A percentile compares a stretch with the other conserved stretches of the same genome.
These are phyloP conservation scores for Danielia reshetovae DNA, from an alignment of 805 yeast genomes.

Conservation along the genomic window DNA sequence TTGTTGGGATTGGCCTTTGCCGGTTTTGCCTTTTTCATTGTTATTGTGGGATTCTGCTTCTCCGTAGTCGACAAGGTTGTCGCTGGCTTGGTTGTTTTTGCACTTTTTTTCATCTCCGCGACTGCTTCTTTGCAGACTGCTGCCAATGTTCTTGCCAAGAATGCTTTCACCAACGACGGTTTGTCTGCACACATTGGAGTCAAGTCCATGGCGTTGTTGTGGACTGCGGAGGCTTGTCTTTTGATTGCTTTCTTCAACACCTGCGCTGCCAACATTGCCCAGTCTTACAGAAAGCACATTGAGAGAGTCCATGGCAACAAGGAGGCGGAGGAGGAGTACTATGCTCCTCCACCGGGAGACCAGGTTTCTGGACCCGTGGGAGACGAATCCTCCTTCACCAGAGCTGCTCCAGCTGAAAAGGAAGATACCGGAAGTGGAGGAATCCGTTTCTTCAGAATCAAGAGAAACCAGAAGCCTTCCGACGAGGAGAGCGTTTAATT, in stretches of 20 bases:
- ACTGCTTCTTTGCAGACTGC: conserved; percentile 76
- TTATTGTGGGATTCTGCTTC: conserved; percentile 55
- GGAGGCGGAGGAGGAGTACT: conserved; percentile 19
- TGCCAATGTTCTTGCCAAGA: conserved; percentile 66
- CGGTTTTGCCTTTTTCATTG: conserved; percentile 57
- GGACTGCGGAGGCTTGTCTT: conserved; percentile 64
- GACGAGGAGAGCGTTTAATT: conserved; percentile 42
- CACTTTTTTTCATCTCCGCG: conserved; percentile 51
- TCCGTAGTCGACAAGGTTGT: conserved; percentile 50
- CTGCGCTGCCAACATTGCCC: conserved; percentile 47
- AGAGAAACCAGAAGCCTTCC: conserved; percentile 45
- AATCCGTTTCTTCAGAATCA: conserved; percentile 73
- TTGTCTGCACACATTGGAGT: conserved; percentile 50
- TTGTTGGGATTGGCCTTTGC: conserved; percentile 58
- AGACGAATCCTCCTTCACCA: conserved; percentile 42
- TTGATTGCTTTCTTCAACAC: conserved; percentile 48
- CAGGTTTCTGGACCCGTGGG: conserved; percentile 25
- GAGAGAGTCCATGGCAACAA: conserved; percentile 35
- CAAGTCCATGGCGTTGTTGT: conserved; percentile 55
- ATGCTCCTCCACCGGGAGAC: conserved; percentile 14
- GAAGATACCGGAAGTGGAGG: conserved; percentile 49
- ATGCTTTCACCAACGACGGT: conserved; percentile 54
- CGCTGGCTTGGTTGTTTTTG: conserved; percentile 48
- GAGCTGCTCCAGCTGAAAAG: conserved; percentile 30
- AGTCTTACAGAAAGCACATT: conserved; percentile 50